Evolutionary conservation across 305 asterid genomes (phyloP).

Genomic region (Fraxinus angustifolia): DNA sequence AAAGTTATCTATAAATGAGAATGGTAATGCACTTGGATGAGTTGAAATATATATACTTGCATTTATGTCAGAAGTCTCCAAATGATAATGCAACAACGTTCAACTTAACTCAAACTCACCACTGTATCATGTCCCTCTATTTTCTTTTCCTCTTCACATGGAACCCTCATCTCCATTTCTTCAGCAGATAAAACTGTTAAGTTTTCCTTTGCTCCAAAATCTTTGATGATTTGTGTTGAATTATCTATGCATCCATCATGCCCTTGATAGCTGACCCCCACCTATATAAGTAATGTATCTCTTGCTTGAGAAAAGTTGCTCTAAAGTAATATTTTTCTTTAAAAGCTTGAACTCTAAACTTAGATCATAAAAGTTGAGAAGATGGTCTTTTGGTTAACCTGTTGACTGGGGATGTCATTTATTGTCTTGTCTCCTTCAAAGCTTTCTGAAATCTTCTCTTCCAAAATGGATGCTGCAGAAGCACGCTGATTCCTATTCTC

Average conservation of each 20-base stretch:
- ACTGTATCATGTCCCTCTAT: constrained; percentile 12
- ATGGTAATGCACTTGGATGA: not conserved
- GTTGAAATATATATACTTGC: not conserved
- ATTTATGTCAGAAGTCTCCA: not conserved
- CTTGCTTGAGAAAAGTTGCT: not conserved
- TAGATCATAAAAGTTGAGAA: not conserved
- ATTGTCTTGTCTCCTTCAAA: constrained; percentile 8
- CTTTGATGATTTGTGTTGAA: constrained; percentile 6
- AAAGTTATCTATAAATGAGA: not conserved
- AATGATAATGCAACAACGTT: not conserved
- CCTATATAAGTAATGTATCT: constrained; percentile 1
- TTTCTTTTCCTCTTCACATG: constrained; percentile 13
- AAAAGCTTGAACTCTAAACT: not conserved
- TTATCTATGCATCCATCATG: not conserved
- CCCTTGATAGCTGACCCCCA: constrained; percentile 2
- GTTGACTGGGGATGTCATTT: constrained; percentile 7
- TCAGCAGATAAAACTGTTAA: constrained; percentile 3
- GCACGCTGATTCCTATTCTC: not conserved
- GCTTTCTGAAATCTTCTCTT: constrained; percentile 4
- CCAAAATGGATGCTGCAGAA: constrained; percentile 2
- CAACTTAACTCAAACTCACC: constrained; percentile 7
- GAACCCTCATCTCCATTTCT: constrained; percentile 3
- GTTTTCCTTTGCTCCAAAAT: not conserved
- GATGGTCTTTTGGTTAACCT: constrained; percentile 3
- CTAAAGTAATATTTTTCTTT: not conserved